Conservation (phyloP, 2,329 filamentous ascomycete species). For the Fusarium nygamai region DNA sequence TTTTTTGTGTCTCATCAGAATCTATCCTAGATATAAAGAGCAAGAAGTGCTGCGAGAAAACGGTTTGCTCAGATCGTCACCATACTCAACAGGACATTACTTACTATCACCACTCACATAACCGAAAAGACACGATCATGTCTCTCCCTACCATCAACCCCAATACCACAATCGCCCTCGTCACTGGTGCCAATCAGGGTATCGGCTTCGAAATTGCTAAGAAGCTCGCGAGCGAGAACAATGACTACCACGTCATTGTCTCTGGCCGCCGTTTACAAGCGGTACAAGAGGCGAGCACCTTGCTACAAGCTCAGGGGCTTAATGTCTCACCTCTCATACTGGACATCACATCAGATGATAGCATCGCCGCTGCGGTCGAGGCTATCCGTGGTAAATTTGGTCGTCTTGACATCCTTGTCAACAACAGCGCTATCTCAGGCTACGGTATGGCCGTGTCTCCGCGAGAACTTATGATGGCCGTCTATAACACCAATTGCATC, state of each 20-base stretch:
- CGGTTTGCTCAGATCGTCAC: background rate
- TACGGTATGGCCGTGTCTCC: background rate
- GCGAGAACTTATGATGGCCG: slow-evolving; percentile 21
- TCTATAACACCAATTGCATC: slow-evolving; percentile 30
- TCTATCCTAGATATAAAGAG: background rate
- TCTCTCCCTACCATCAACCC: slow-evolving; percentile 4
- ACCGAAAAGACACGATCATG: background rate
- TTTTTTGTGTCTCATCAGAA: background rate
- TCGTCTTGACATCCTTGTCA: slow-evolving; percentile 27
- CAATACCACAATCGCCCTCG: slow-evolving; percentile 14
- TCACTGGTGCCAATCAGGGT: slow-evolving; percentile 26
- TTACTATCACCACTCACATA: background rate
- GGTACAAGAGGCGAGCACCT: slow-evolving; percentile 11
- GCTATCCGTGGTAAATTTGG: slow-evolving; percentile 3
- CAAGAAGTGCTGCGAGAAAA: background rate
- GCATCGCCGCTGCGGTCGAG: slow-evolving; percentile 11
- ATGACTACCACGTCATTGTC: slow-evolving; percentile 21
- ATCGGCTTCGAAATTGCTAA: slow-evolving; percentile 21
- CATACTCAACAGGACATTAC: background rate
- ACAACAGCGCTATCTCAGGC: slow-evolving; percentile 29
- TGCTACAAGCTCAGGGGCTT: slow-evolving; percentile 9
- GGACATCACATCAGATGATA: slow-evolving; percentile 28
- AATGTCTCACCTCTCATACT: slow-evolving; percentile 18
- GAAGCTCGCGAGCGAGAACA: slow-evolving; percentile 16
- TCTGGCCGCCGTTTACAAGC: slow-evolving; percentile 10